Base-by-base conservation (phyloP, 371 early-diverging fungal species). In the Nematocida displodere region DNA sequence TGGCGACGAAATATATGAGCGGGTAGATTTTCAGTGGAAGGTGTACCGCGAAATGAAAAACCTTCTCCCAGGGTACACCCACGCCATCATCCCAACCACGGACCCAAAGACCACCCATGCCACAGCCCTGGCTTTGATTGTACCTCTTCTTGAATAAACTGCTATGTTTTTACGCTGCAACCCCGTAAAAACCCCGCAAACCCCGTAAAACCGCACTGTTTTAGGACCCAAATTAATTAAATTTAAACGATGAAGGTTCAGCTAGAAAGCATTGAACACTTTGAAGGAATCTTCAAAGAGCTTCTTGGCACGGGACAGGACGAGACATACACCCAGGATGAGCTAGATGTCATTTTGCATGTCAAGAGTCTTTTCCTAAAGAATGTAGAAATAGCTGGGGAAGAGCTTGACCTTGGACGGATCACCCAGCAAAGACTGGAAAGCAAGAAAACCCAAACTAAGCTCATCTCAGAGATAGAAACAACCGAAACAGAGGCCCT, bases 1-100 rank as follows among this genome's bases (percentile, higher is more conserved):
- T 86, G 99, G 99, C 17, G 87, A 87, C 8, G 97, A 99, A 81
- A 82, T 92, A 1, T 95, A 94, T 79, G 97, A 98, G 84, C 88
- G 87, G 64, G 78, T 85, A 17, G 91, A 89, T n/a, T 85, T 95
- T 49, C 94, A 94, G 80, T 81, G 84, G 37, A 87, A 86, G 55
- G 91, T 92, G 4, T 85, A 80, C 53, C 17, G 31, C 11, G 48
- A 33, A n/a, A 82, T 82, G 56, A 68, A 75, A 48, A 24, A 47
- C 5, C 37, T 64, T 2, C 50, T 82, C 24, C 0, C 22, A 5
- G 28, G 11, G 40, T 71, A 71, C 22, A n/a, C 11, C 13, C 56
- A 71, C 48, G 31, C 5, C 22, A 26, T 58, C 2, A 59, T 71
- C 29, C 64, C 33, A 33, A 31, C 26, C 22, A 22, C 1, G 7